Evolutionary conservation across 768 basidiomycete genomes (phyloP), one percentile per base, ranked within the genome.

Genomic region (Ramaria sp.): DNA sequence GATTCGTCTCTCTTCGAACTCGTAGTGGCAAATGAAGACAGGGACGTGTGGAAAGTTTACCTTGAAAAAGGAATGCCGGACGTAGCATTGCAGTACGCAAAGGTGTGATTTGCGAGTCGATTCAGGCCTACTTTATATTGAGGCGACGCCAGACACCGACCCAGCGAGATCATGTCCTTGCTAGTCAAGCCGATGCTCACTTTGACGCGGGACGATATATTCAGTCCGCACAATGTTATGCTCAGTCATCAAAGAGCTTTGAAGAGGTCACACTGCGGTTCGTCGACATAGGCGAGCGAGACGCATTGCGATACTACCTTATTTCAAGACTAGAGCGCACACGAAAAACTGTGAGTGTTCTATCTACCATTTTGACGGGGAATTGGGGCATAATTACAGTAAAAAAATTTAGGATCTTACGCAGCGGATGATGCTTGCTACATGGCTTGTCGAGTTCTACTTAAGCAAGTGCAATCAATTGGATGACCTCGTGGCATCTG

Each of bases 401-500:
- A 42, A 37, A 58, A 38, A 24, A 33, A 24, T 46, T 12, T 57
- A 97, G 94, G 92, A 96, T 64, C 63, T 88, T 39, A 93, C 91
- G 0, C 94, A 97, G 68, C 80, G 96, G 41, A 93, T 93, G 86
- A 92, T 98, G 84, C 73, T 99, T 19, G 94, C 96, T 17, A 97
- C 93, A 0, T 99, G 96, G 96, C 82, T 99, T 12, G 86, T 96
- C 31, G 96, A 99, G 69, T 91, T 98, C 61, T 97, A 93, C 66
- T 81, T 99, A 15, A 88, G 88, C 70, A 98, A 96, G 73, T 92
- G 90, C 68, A 95, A 96, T 65, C 91, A 95, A 60, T 73, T 98
- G 51, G 96, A 99, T 65, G 96, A 98, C 65, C 76, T 93, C 17
- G 83, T 94, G 27, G 92, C 91, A 0, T 89, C 94, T 0, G 91